Percentiles rank a stretch among this genome's conserved stretches.
Evolutionary conservation across 2,329 filamentous ascomycete species (phyloP).

Genomic region (Cercospora zeina): DNA sequence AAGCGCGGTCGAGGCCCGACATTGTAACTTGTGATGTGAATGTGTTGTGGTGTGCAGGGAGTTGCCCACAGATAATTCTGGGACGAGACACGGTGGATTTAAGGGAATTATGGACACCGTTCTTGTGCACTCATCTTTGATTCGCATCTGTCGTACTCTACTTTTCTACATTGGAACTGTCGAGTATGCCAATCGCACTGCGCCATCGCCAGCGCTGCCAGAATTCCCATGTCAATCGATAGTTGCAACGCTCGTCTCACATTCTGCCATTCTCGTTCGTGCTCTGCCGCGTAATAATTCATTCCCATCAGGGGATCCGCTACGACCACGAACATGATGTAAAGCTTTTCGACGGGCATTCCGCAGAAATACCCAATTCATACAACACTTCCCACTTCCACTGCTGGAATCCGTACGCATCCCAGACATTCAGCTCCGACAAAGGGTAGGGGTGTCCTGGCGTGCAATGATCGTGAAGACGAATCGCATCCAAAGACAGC

Average conservation of each 20-base stretch:
- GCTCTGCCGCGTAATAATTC: no score
- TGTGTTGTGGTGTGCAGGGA: neutral
- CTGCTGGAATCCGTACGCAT: neutral
- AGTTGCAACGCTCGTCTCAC: no score
- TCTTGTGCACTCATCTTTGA: neutral
- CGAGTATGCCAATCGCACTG: no score
- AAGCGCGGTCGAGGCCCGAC: slow-evolving; percentile 26
- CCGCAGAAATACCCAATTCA: neutral
- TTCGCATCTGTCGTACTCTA: no score
- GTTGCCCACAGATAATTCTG: neutral
- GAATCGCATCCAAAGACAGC: neutral
- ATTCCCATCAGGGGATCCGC: no score
- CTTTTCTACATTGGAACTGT: no score
- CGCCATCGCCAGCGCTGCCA: no score
- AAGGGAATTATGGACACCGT: neutral
- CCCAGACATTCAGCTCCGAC: neutral
- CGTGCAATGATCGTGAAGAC: neutral
- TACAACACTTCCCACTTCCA: neutral
- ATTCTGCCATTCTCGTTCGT: no score
- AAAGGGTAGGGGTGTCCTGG: neutral
- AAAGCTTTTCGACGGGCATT: no score
- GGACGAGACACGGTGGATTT: neutral
- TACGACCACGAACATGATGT: no score
- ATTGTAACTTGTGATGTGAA: neutral
- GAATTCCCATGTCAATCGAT: no score